A percentile compares a stretch with the other conserved stretches of the same genome.
Evolutionary conservation across 495 filamentous ascomycete genomes (phyloP).

Genomic region (Bacidia gigantensis): DNA sequence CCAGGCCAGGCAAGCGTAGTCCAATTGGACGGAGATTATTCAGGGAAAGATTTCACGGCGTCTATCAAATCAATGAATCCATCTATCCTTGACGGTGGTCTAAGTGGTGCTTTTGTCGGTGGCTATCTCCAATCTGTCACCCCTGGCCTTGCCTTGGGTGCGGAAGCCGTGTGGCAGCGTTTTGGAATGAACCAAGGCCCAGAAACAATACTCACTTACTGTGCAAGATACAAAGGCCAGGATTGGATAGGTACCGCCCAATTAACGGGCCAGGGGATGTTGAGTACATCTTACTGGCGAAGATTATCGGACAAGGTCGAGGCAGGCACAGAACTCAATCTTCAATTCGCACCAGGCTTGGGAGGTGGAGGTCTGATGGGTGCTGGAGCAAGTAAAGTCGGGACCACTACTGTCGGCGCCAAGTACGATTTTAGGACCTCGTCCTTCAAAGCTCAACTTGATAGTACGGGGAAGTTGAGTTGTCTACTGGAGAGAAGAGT

Average conservation of each 20-base stretch:
- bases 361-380: conserved; percentile 50
- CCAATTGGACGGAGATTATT: conserved; percentile 87
- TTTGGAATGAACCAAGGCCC: conserved; percentile 61
- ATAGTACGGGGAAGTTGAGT: conserved; percentile 84
- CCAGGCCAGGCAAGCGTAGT: conserved; percentile 60
- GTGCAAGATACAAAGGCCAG: conserved; percentile 70
- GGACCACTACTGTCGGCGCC: conserved; percentile 76
- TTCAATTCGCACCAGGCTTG: conserved; percentile 57
- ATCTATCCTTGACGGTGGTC: conserved; percentile 74
- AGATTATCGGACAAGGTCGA: conserved; percentile 89
- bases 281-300: conserved; percentile 92
- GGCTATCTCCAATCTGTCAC: conserved; percentile 92
- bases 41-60: conserved; percentile 79
- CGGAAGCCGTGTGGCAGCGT: conserved; percentile 91
- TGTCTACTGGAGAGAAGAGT: conserved; percentile 92
- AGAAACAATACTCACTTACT: conserved; percentile 75
- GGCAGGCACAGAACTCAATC: conserved; percentile 87
- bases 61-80: conserved; percentile 87
- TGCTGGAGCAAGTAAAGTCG: conserved; percentile 62
- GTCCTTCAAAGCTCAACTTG: conserved; percentile 88
- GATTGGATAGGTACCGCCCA: conserved; percentile 89
- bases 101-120: conserved; percentile 90
- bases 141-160: conserved; percentile 70
- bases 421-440: conserved; percentile 97
- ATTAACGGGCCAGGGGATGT: conserved; percentile 64